These are phyloP conservation scores for Fusarium palustre DNA, from an alignment of 2,329 filamentous ascomycete species.

Conservation along the genomic window DNA sequence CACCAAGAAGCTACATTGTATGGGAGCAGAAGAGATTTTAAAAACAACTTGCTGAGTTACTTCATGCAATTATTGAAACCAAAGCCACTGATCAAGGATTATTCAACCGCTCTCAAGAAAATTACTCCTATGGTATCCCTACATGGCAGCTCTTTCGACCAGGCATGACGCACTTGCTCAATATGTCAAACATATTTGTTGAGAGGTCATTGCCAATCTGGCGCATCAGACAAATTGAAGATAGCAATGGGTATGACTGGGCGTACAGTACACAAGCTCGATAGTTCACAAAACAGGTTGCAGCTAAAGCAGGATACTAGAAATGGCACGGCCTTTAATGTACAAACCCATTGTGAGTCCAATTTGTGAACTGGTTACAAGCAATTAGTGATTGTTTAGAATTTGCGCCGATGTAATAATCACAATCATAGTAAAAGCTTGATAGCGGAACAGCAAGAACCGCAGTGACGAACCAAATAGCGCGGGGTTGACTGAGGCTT, in stretches of 20 bases:
- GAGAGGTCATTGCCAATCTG: slow-evolving; percentile 18
- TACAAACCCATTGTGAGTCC: not conserved
- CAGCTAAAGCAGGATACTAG: not conserved
- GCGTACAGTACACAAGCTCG: not conserved
- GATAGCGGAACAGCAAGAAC: not conserved
- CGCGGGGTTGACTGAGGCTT: slow-evolving; percentile 15
- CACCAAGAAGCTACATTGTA: slow-evolving; percentile 35
- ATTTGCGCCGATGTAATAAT: not conserved
- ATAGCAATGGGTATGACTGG: not conserved
- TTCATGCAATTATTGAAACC: slow-evolving; percentile 20
- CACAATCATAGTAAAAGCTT: slow-evolving; percentile 10
- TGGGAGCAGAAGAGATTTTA: slow-evolving; percentile 42
- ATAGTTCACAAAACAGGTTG: not conserved
- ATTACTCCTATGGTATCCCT: slow-evolving; percentile 25
- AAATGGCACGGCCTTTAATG: not conserved
- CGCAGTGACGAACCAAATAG: not conserved
- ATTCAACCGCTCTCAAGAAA: slow-evolving; percentile 36
- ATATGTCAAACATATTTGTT: slow-evolving; percentile 4
- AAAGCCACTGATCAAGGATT: slow-evolving; percentile 18
- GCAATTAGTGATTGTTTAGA: not conserved
- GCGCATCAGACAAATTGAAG: slow-evolving; percentile 24
- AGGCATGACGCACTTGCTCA: not conserved
- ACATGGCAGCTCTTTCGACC: slow-evolving; percentile 4
- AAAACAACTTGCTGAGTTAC: slow-evolving; percentile 4
- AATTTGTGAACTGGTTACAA: not conserved